phyloP scores from a whole-genome alignment of 176 grass and related monocot species.

The Aegilops tauschii region DNA sequence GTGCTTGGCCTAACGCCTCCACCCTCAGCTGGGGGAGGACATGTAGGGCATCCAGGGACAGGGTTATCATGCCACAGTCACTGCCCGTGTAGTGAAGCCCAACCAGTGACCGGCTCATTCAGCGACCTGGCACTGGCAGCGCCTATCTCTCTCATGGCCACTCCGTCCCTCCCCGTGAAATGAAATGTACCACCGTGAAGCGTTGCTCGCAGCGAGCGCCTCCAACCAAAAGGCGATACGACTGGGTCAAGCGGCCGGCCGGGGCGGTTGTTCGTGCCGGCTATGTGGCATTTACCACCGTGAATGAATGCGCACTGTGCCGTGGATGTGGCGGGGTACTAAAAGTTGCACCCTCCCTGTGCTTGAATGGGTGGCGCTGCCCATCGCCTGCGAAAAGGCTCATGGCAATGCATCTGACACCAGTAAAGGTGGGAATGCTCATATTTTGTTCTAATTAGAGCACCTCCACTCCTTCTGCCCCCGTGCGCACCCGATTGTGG shows the following conservation, averaged over 20 bases:
- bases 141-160: not conserved
- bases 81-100: slow-evolving; percentile 15
- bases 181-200: not conserved
- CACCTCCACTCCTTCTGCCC: no score
- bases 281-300: slow-evolving; percentile 25
- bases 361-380: slow-evolving; percentile 19
- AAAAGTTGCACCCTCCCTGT: slow-evolving; percentile 21
- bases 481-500: no score
- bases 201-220: no score
- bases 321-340: slow-evolving; percentile 21
- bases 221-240: not conserved
- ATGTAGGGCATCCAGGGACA: slow-evolving; percentile 48
- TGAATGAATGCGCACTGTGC: slow-evolving; percentile 41
- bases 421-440: not conserved
- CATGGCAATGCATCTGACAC: not conserved
- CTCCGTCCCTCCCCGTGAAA: not conserved
- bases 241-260: not conserved
- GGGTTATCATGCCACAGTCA: slow-evolving; percentile 47
- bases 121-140: not conserved
- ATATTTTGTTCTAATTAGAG: no score
- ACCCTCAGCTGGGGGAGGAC: slow-evolving; percentile 30
- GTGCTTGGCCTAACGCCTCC: slow-evolving; percentile 39
- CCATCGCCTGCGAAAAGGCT: slow-evolving; percentile 28
- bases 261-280: not conserved
- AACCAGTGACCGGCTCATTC: not conserved